Conservation (phyloP, 495 filamentous ascomycete species). For the Arthonia radiata region DNA sequence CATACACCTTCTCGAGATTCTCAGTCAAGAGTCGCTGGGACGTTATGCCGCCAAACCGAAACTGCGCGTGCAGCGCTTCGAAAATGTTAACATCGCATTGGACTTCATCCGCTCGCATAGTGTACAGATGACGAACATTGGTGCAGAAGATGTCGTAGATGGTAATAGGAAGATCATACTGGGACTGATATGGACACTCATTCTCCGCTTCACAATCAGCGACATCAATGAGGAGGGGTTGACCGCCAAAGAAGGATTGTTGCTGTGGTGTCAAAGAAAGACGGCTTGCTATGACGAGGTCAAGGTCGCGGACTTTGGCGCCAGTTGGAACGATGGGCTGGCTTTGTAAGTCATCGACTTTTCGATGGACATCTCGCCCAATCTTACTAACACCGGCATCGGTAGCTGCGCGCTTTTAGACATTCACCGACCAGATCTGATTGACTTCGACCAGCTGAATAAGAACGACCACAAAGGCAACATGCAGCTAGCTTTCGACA, state of each 20-base stretch:
- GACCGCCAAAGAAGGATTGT: slow-evolving; percentile 85
- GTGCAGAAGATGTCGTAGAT: slow-evolving; percentile 94
- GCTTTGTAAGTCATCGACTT: slow-evolving; percentile 34
- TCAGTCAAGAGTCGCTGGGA: slow-evolving; percentile 78
- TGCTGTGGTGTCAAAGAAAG: slow-evolving; percentile 95
- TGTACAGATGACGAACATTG: slow-evolving; percentile 96
- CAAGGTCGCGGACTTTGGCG: slow-evolving; percentile 76
- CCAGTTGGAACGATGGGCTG: slow-evolving; percentile 89
- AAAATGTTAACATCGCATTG: slow-evolving; percentile 90
- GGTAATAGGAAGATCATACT: slow-evolving; percentile 95
- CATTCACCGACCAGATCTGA: slow-evolving; percentile 89
- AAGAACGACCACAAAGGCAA: slow-evolving; percentile 89
- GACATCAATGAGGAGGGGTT: slow-evolving; percentile 96
- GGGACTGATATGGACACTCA: slow-evolving; percentile 90
- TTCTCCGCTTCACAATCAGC: slow-evolving; percentile 91
- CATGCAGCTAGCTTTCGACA: slow-evolving; percentile 92
- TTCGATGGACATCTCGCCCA: background rate
- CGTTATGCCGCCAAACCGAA: slow-evolving; percentile 90
- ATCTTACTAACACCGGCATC: background rate
- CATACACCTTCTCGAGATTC: slow-evolving; percentile 88
- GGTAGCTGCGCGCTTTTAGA: slow-evolving; percentile 66
- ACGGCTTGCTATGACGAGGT: slow-evolving; percentile 96
- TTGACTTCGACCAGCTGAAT: slow-evolving; percentile 84
- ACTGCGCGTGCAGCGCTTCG: slow-evolving; percentile 87
- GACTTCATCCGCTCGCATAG: slow-evolving; percentile 76